These are phyloP conservation scores for Trichosporon ovoides DNA, from an alignment of 1,284 basidiomycete species.

Conservation along the genomic window DNA sequence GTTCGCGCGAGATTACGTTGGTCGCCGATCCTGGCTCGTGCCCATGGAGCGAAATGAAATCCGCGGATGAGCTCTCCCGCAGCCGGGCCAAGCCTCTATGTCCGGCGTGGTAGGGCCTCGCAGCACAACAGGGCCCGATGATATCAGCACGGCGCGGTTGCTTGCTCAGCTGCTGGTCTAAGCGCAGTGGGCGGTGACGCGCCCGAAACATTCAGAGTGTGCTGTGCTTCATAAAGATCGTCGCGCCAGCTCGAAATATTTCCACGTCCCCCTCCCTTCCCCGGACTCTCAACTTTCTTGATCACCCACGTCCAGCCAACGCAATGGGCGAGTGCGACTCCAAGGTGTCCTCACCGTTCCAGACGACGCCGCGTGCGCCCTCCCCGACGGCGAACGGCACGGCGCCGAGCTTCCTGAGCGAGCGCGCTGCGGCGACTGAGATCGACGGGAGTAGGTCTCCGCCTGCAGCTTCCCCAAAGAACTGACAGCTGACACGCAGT, in stretches of 20 bases:
- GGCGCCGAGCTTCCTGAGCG: slow-evolving; percentile 23
- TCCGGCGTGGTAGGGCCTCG: no score
- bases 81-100: not conserved
- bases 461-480: no score
- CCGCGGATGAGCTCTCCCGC: not conserved
- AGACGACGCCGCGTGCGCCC: slow-evolving; percentile 3
- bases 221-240: no score
- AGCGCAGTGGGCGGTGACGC: no score
- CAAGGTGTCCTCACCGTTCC: slow-evolving; percentile 19
- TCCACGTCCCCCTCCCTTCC: not conserved
- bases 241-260: no score
- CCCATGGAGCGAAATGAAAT: not conserved
- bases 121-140: not conserved
- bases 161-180: no score
- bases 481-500: slow-evolving; percentile 40
- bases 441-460: slow-evolving; percentile 38
- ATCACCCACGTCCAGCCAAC: not conserved
- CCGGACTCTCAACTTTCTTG: not conserved
- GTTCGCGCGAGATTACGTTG: slow-evolving; percentile 2
- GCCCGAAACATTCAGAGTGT: no score
- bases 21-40: not conserved
- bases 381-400: not conserved
- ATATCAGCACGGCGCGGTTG: not conserved
- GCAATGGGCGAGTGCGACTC: slow-evolving; percentile 10
- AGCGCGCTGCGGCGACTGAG: slow-evolving; percentile 24